A percentile compares a stretch with the other conserved stretches of the same genome.
phyloP scores from a whole-genome alignment of 1,284 basidiomycete species.

The Ceratobasidium sp. region DNA sequence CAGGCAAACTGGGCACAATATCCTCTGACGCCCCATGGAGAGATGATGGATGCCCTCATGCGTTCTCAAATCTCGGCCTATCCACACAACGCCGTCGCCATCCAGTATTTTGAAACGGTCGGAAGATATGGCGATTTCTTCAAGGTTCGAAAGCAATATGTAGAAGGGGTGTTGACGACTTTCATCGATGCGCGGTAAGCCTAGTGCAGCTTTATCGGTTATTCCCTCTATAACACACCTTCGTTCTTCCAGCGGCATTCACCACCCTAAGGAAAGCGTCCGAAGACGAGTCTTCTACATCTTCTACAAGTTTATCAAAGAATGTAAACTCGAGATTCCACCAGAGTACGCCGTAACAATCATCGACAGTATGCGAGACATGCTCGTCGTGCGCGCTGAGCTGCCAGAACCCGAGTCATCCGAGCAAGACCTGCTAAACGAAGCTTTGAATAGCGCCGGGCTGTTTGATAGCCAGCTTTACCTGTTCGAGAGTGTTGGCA shows the following conservation, averaged over 20 bases:
- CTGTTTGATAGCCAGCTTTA: slow-evolving; percentile 94
- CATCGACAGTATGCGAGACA: slow-evolving; percentile 80
- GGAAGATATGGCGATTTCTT: slow-evolving; percentile 97
- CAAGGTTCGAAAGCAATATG: slow-evolving; percentile 89
- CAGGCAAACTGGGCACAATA: slow-evolving; percentile 58
- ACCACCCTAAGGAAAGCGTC: slow-evolving; percentile 79
- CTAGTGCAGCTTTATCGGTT: not conserved
- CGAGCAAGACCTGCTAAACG: slow-evolving; percentile 70
- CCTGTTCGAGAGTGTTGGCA: slow-evolving; percentile 93
- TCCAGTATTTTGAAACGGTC: slow-evolving; percentile 95
- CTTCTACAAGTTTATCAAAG: slow-evolving; percentile 93
- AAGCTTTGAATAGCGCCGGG: slow-evolving; percentile 81
- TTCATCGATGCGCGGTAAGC: slow-evolving; percentile 87
- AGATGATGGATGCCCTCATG: slow-evolving; percentile 88
- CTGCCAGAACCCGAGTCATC: slow-evolving; percentile 66
- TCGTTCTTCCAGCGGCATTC: slow-evolving; percentile 78
- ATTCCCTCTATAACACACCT: not conserved
- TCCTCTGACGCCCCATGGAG: slow-evolving; percentile 92
- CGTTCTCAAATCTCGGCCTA: slow-evolving; percentile 86
- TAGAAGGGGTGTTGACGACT: slow-evolving; percentile 87
- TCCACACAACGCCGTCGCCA: slow-evolving; percentile 88
- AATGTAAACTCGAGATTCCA: slow-evolving; percentile 84
- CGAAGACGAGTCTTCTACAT: slow-evolving; percentile 91
- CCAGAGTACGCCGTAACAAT: slow-evolving; percentile 78
- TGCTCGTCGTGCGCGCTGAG: slow-evolving; percentile 74